Evolutionary conservation across 1,284 basidiomycete genomes (phyloP).

Genomic region (Cryptococcus jaspeensis): DNA sequence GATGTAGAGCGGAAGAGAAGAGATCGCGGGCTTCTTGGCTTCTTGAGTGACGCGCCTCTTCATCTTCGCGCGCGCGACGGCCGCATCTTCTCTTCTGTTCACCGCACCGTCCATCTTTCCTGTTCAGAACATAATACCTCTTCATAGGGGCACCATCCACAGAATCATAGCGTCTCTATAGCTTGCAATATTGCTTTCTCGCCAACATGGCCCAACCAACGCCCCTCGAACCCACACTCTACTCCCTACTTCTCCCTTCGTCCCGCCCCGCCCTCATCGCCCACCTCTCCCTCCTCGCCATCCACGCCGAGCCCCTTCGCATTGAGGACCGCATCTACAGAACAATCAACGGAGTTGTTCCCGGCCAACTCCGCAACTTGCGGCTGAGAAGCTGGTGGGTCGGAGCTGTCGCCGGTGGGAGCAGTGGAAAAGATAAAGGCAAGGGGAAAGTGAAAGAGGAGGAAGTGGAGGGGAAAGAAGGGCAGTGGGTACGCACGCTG

Average conservation of each 20-base stretch:
- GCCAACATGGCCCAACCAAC: background rate
- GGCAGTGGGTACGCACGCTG: conserved; percentile 17
- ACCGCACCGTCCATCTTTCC: too few species aligned
- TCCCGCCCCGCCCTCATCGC: conserved; percentile 25
- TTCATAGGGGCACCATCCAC: too few species aligned
- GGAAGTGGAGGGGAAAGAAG: conserved; percentile 18
- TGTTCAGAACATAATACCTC: too few species aligned
- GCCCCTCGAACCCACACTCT: conserved; percentile 34
- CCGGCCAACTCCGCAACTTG: conserved; percentile 29
- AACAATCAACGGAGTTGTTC: conserved; percentile 32
- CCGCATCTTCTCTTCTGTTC: too few species aligned
- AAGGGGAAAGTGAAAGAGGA: conserved; percentile 7
- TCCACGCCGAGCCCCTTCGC: conserved; percentile 28
- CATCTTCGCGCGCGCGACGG: too few species aligned
- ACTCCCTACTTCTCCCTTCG: conserved; percentile 33
- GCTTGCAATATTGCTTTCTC: background rate
- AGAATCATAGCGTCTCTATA: background rate
- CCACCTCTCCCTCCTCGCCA: conserved; percentile 33
- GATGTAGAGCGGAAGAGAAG: too few species aligned
- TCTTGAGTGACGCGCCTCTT: too few species aligned
- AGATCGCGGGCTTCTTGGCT: too few species aligned
- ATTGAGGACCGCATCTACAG: conserved; percentile 34
- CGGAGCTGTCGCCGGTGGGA: background rate
- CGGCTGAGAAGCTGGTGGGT: conserved; percentile 15
- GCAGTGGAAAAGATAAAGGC: background rate